Percentiles rank a stretch among this genome's conserved stretches.
These are phyloP conservation scores for Hypomontagnella submonticulosa DNA, from an alignment of 495 filamentous ascomycete species.

Conservation along the genomic window DNA sequence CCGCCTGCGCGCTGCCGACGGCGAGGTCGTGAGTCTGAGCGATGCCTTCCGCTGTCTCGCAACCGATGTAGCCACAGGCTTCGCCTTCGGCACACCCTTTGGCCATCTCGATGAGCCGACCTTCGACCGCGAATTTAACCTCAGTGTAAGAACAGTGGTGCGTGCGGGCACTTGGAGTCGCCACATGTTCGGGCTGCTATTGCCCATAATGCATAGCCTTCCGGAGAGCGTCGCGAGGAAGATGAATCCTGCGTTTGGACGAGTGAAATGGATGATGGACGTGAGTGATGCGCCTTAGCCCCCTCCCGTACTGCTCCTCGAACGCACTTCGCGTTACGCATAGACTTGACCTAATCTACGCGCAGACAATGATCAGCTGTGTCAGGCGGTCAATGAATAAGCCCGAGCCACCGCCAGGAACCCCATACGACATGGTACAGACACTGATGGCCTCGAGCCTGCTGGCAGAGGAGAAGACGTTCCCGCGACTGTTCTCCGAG, in stretches of 20 bases:
- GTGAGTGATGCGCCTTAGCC: slow-evolving; percentile 10
- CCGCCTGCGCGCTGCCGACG: slow-evolving; percentile 35
- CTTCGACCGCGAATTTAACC: slow-evolving; percentile 45
- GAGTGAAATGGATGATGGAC: slow-evolving; percentile 38
- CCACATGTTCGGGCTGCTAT: slow-evolving; percentile 23
- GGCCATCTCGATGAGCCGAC: slow-evolving; percentile 48
- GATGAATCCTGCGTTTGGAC: slow-evolving; percentile 31
- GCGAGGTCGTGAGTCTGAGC: slow-evolving; percentile 40
- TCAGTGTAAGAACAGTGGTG: slow-evolving; percentile 26
- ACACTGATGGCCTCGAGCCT: slow-evolving; percentile 52
- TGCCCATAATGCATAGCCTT: slow-evolving; percentile 29
- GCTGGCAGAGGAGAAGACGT: slow-evolving; percentile 51
- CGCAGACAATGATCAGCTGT: slow-evolving; percentile 36
- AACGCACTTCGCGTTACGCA: no score
- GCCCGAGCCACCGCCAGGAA: slow-evolving; percentile 27
- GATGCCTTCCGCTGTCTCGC: slow-evolving; percentile 51
- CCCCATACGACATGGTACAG: slow-evolving; percentile 37
- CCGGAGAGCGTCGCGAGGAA: slow-evolving; percentile 30
- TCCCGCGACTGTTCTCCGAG: slow-evolving; percentile 48
- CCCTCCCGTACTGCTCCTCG: no score
- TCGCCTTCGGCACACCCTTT: slow-evolving; percentile 48
- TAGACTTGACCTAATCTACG: neutral
- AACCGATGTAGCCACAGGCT: slow-evolving; percentile 51
- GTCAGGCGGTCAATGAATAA: slow-evolving; percentile 39
- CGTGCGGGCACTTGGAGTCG: slow-evolving; percentile 28